Evolutionary conservation across 2,329 filamentous ascomycete genomes (phyloP).

Genomic region (Oidium heveae): DNA sequence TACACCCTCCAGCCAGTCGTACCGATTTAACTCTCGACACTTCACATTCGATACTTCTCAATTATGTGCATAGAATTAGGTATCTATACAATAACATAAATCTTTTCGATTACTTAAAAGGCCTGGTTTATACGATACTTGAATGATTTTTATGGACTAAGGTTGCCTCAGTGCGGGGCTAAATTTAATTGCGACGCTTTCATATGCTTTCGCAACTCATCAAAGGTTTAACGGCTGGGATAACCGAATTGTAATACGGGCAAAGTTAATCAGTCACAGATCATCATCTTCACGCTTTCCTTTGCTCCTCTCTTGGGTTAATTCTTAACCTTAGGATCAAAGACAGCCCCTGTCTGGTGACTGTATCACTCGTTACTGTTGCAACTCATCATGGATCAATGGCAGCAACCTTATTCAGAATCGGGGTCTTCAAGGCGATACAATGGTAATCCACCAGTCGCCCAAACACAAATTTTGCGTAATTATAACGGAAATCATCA

Average conservation of each 20-base stretch:
- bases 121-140: too few relatives aligned
- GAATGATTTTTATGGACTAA: too few relatives aligned
- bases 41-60: too few relatives aligned
- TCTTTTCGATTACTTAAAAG: too few relatives aligned
- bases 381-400: slow-evolving; percentile 28
- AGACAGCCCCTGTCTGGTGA: background rate
- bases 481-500: slow-evolving; percentile 18
- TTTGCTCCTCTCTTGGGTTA: background rate
- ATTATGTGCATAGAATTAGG: too few relatives aligned
- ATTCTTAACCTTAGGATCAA: background rate
- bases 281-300: background rate
- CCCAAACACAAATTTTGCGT: slow-evolving; percentile 22
- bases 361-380: slow-evolving; percentile 4
- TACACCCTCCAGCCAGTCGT: too few relatives aligned
- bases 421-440: slow-evolving; percentile 39
- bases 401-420: slow-evolving; percentile 39
- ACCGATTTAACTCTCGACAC: too few relatives aligned
- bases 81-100: too few relatives aligned
- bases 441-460: slow-evolving; percentile 19
- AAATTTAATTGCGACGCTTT: too few relatives aligned
- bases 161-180: too few relatives aligned
- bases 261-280: background rate
- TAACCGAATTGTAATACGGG: background rate
- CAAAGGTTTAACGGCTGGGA: background rate
- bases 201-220: background rate